Evolutionary conservation across 2,329 filamentous ascomycete species (phyloP).

Genomic region (Penicillium sp.): DNA sequence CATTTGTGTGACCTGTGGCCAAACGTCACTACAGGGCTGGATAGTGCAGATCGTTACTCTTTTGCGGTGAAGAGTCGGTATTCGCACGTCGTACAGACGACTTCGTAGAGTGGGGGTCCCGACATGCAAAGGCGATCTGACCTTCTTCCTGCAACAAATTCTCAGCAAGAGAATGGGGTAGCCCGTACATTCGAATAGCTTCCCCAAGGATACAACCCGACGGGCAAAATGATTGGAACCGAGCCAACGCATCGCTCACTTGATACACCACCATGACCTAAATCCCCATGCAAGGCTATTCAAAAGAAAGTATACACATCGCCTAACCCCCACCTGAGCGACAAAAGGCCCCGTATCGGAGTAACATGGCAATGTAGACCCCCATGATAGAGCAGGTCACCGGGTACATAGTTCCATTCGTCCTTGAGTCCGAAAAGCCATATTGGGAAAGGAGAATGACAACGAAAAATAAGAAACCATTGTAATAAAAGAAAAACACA

Average conservation of each 20-base stretch:
- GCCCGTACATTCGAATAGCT: too few relatives aligned
- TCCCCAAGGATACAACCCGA: not conserved
- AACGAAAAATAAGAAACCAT: not conserved
- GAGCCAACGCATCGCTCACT: slow-evolving; percentile 5
- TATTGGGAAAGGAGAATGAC: not conserved
- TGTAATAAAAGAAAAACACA: too few relatives aligned
- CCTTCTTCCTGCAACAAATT: not conserved
- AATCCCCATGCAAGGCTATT: not conserved
- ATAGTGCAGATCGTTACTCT: not conserved
- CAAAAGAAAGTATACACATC: not conserved
- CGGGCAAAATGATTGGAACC: not conserved
- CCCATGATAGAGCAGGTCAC: slow-evolving; percentile 2
- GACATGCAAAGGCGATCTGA: not conserved
- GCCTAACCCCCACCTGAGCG: not conserved
- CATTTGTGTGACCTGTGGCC: not conserved
- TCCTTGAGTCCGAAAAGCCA: not conserved
- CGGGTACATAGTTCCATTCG: not conserved
- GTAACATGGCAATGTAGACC: slow-evolving; percentile 7
- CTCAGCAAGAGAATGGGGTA: not conserved
- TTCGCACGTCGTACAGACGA: not conserved
- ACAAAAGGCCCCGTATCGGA: slow-evolving; percentile 1
- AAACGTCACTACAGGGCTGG: not conserved
- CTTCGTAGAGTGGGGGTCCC: not conserved
- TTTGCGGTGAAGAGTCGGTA: not conserved
- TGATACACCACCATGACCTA: slow-evolving; percentile 6